phyloP scores from a whole-genome alignment of 768 basidiomycete species.

The Cystofilobasidium macerans region DNA sequence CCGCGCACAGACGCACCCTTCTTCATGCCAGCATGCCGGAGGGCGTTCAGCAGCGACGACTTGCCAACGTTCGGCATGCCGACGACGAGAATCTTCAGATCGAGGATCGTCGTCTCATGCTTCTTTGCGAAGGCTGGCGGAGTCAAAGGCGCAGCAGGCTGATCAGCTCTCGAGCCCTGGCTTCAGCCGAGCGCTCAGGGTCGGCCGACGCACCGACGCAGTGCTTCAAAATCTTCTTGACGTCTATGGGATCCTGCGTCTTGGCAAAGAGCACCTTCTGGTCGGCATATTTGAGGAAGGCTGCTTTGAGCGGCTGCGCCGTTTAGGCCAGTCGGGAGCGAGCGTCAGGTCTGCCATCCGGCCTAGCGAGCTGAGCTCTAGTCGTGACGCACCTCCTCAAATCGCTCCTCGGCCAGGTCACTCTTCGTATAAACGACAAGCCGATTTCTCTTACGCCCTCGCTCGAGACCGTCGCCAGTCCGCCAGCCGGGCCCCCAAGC shows the following conservation, averaged over 20 bases:
- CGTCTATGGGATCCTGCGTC: conserved; percentile 37
- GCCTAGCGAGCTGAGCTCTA: too few species aligned
- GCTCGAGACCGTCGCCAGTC: conserved; percentile 28
- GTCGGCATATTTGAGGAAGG: conserved; percentile 36
- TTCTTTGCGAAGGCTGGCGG: conserved; percentile 18
- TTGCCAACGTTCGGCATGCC: conserved; percentile 27
- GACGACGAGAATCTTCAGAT: conserved; percentile 25
- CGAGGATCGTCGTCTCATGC: conserved; percentile 7
- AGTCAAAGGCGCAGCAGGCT: neutral
- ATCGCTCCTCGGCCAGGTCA: conserved; percentile 80
- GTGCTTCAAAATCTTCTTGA: conserved; percentile 36
- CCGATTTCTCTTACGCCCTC: conserved; percentile 53
- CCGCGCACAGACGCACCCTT: conserved; percentile 23
- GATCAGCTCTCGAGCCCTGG: neutral
- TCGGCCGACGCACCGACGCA: conserved; percentile 31
- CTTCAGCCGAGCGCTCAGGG: neutral
- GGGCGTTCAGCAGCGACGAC: conserved; percentile 23
- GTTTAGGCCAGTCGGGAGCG: neutral
- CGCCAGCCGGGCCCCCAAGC: conserved; percentile 31
- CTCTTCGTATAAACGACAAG: conserved; percentile 87
- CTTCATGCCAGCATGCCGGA: conserved; percentile 14
- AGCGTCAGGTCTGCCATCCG: neutral
- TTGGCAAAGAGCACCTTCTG: conserved; percentile 41
- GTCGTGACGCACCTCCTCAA: conserved; percentile 63
- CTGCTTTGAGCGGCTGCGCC: conserved; percentile 38